phyloP scores from a whole-genome alignment of 2,329 filamentous ascomycete species.

The Aspergillus hortae region DNA sequence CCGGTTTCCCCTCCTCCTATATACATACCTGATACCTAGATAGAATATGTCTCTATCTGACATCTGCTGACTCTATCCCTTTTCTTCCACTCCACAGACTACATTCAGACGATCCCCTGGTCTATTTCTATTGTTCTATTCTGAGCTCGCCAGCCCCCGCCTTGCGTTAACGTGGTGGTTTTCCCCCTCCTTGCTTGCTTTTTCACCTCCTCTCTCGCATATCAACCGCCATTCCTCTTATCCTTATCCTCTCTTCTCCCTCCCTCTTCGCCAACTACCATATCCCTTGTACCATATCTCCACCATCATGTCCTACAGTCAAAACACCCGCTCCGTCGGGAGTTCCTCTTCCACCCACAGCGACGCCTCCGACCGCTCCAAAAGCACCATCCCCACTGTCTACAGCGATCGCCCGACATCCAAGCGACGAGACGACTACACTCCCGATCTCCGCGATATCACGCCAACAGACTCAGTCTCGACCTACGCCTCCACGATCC shows the following conservation, averaged over 20 bases:
- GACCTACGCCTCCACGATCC: constrained; percentile 73
- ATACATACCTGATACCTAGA: too few species aligned
- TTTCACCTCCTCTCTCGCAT: not conserved
- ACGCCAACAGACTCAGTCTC: constrained; percentile 60
- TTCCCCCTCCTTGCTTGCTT: not conserved
- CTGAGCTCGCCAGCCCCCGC: not conserved
- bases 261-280: not conserved
- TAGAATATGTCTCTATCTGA: too few species aligned
- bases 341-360: constrained; percentile 39
- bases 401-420: constrained; percentile 31
- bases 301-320: not conserved
- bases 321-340: constrained; percentile 20
- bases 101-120: too few species aligned
- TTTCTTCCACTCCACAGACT: too few species aligned
- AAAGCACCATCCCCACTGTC: constrained; percentile 39
- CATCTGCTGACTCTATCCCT: too few species aligned
- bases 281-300: not conserved
- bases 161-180: not conserved
- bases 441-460: constrained; percentile 14
- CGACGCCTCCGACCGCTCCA: constrained; percentile 34
- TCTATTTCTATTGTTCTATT: too few species aligned
- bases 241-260: not conserved
- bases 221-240: not conserved
- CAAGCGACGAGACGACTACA: constrained; percentile 17
- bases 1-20: too few species aligned